A percentile compares a stretch with the other conserved stretches of the same genome.
Evolutionary conservation across 192 early-diverging fungal genomes (phyloP).

Genomic region (Coemansia nantahalensis): DNA sequence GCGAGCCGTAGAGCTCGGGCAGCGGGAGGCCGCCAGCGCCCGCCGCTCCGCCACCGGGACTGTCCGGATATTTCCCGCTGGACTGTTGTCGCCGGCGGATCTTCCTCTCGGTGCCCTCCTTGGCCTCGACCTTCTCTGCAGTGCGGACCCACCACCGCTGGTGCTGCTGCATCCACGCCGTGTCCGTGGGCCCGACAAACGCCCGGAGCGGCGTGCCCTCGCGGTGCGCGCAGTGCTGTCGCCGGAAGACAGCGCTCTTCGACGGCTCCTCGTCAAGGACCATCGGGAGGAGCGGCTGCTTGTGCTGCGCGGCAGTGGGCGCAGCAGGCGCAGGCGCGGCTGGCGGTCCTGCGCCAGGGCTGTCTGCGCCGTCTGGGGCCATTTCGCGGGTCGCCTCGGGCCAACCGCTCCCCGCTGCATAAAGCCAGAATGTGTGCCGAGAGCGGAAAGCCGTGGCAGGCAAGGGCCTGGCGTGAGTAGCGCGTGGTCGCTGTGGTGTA

Average conservation of each 20-base stretch:
- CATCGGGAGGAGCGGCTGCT: constrained; percentile 33
- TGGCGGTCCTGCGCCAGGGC: background rate
- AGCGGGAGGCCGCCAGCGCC: background rate
- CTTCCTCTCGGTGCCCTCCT: constrained; percentile 8
- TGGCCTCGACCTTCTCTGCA: constrained; percentile 28
- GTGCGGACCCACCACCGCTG: constrained; percentile 47
- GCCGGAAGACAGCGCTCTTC: constrained; percentile 20
- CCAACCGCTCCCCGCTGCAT: too few species aligned
- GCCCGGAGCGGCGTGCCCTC: constrained; percentile 19
- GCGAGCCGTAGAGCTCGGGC: background rate
- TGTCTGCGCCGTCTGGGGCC: background rate
- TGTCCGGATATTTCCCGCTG: constrained; percentile 6
- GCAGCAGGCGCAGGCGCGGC: background rate
- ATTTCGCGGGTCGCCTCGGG: too few species aligned
- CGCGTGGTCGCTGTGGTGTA: too few species aligned
- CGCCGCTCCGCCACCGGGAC: constrained; percentile 11
- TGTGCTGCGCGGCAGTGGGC: constrained; percentile 12
- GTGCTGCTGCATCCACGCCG: constrained; percentile 46
- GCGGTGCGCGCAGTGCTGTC: constrained; percentile 3
- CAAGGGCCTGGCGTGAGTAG: too few species aligned
- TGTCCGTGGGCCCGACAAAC: constrained; percentile 35
- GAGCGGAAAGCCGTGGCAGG: too few species aligned
- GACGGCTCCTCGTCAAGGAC: constrained; percentile 27
- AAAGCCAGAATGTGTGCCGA: too few species aligned
- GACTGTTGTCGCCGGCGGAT: constrained; percentile 16